A percentile compares a stretch with the other conserved stretches of the same genome.
These are phyloP conservation scores for Rhodotorula kratochvilovae DNA, from an alignment of 768 basidiomycete genomes.

Conservation along the genomic window DNA sequence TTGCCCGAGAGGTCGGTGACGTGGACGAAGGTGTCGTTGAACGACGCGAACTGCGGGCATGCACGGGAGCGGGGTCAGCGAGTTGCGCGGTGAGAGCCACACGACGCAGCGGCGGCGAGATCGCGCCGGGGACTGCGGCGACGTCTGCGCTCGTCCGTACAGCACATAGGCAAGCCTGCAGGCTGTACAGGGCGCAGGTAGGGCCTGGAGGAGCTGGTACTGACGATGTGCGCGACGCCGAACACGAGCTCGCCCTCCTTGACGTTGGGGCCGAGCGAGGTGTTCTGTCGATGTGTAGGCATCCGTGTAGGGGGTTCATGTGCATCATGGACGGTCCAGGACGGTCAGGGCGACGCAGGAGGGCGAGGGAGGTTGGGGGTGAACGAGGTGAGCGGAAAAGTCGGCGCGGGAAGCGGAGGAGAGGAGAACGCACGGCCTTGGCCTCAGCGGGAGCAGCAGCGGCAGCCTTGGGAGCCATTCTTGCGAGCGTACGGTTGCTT, in stretches of 20 bases:
- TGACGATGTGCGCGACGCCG: conserved; percentile 90
- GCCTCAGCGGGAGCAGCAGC: background rate
- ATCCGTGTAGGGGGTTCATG: too few relatives aligned
- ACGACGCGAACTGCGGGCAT: conserved; percentile 63
- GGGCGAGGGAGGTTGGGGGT: background rate
- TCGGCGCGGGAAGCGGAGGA: background rate
- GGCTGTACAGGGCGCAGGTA: too few relatives aligned
- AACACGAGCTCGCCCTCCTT: conserved; percentile 95
- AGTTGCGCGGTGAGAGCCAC: too few relatives aligned
- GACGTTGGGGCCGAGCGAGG: conserved; percentile 90
- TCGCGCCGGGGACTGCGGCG: too few relatives aligned
- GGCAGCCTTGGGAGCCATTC: conserved; percentile 24
- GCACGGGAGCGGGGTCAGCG: background rate
- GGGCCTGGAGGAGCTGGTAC: background rate
- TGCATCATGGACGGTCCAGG: background rate
- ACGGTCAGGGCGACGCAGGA: background rate
- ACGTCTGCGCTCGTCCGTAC: too few relatives aligned
- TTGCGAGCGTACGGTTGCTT: background rate
- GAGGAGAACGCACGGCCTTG: background rate
- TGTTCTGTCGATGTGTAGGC: conserved; percentile 49
- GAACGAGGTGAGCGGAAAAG: background rate
- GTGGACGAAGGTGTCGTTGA: conserved; percentile 99
- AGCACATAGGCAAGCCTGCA: too few relatives aligned
- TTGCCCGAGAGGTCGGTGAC: conserved; percentile 97
- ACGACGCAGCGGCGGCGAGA: too few relatives aligned